Evolutionary conservation across 352 stramenopile genomes (phyloP), one percentile per base, ranked within the genome.

Genomic region (Phytophthora pseudosyringae): DNA sequence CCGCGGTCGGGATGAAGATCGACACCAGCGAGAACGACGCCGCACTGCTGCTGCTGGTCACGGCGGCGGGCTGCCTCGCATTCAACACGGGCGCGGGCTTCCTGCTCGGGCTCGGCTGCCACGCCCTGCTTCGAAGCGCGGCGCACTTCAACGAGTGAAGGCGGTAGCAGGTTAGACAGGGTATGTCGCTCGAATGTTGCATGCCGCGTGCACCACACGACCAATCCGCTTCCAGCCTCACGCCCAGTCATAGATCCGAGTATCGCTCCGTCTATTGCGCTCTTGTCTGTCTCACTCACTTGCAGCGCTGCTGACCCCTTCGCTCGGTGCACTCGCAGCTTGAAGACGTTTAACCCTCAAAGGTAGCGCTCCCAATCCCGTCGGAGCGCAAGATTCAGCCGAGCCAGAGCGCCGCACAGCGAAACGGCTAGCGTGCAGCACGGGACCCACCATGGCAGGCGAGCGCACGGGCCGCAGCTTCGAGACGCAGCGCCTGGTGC

Each of bases 21-120:
- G 80, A 87, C 69, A 54, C 52, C n/a, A 59, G 36, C 35, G 78
- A 76, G 56, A 36, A 54, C 7, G 65, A 83, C n/a, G 66, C 71
- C 8, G 58, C 60, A 6, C 61, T 87, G 10, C 52, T 89, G 46
- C 50, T 87, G 32, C 51, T 86, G 43, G 45, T 80, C 43, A 89
- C 80, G 13, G 59, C 75, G 1, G 61, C 65, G 3, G 73, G 73
- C 3, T 77, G 70, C 15, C 65, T 89, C 8, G 77, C 75, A 0
- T 75, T 80, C 64, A 85, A 89, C 66, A 87, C 80, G n/a, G 80
- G 80, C 29, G 75, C 53, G 4, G 80, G 77, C 50, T 89, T 89
- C 60, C 57, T 87, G 35, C 64, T 89, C 36, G 80, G 80, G 28
- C 63, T 80, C 43, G 35, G 29, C 16, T 67, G 77, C 26, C 74